Conservation (phyloP, 2,329 filamentous ascomycete species). For the Magnaporthiopsis incrustans region DNA sequence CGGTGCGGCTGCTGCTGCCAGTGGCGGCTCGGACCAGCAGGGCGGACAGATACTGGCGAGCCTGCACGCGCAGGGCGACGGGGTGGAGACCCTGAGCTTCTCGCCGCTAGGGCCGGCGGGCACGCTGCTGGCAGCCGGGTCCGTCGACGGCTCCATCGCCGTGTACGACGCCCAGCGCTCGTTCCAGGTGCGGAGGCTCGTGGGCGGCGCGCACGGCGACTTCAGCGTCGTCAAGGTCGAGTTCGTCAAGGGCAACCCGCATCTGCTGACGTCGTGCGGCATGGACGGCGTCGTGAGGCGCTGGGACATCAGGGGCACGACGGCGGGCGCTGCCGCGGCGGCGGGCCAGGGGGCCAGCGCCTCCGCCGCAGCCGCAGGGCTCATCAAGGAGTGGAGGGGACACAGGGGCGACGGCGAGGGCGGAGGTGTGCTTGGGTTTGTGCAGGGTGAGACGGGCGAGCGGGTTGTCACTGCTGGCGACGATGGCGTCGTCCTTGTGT, state of each 20-base stretch:
- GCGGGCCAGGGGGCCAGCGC: slow-evolving; percentile 21
- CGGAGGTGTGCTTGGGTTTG: slow-evolving; percentile 84
- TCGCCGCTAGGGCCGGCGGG: slow-evolving; percentile 38
- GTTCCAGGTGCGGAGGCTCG: slow-evolving; percentile 78
- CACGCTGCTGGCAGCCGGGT: slow-evolving; percentile 51
- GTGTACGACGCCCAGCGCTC: slow-evolving; percentile 81
- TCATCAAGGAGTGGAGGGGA: slow-evolving; percentile 83
- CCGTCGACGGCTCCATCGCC: slow-evolving; percentile 69
- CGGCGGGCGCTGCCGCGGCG: slow-evolving; percentile 19
- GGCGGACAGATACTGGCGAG: slow-evolving; percentile 65
- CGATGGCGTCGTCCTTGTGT: slow-evolving; percentile 64
- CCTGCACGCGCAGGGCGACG: slow-evolving; percentile 65
- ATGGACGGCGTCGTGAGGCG: slow-evolving; percentile 86
- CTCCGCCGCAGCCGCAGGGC: slow-evolving; percentile 51
- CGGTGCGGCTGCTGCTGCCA: slow-evolving; percentile 18
- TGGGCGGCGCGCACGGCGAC: slow-evolving; percentile 78
- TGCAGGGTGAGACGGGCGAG: slow-evolving; percentile 68
- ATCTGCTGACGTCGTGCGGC: slow-evolving; percentile 77
- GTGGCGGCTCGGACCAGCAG: slow-evolving; percentile 26
- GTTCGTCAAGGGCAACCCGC: slow-evolving; percentile 52
- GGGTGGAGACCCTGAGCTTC: slow-evolving; percentile 72
- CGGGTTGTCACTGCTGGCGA: slow-evolving; percentile 85
- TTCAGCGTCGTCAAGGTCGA: slow-evolving; percentile 88
- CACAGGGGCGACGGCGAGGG: slow-evolving; percentile 79
- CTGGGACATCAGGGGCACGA: slow-evolving; percentile 67